phyloP scores from a whole-genome alignment of 2,329 filamentous ascomycete genomes.

The Alternaria longipes region DNA sequence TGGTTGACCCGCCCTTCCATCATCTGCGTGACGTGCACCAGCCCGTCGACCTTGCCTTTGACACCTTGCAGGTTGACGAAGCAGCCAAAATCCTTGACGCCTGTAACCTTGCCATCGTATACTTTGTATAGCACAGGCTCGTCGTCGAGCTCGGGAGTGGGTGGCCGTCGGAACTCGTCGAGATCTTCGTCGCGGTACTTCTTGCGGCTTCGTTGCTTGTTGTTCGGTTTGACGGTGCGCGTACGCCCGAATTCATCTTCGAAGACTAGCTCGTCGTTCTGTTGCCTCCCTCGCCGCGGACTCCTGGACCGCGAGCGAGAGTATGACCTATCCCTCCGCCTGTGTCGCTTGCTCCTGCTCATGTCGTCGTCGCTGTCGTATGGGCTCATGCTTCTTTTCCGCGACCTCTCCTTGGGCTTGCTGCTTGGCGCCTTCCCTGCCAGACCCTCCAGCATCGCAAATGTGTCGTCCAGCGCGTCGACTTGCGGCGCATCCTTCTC shows the following conservation, averaged over 20 bases:
- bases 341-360: slow-evolving; percentile 55
- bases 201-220: slow-evolving; percentile 52
- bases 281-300: slow-evolving; percentile 56
- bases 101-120: slow-evolving; percentile 89
- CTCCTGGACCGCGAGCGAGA: slow-evolving; percentile 62
- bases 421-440: slow-evolving; percentile 60
- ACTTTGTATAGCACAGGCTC: slow-evolving; percentile 83
- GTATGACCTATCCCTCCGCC: slow-evolving; percentile 59
- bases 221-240: slow-evolving; percentile 52
- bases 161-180: slow-evolving; percentile 71
- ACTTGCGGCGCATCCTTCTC: slow-evolving; percentile 54
- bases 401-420: slow-evolving; percentile 58
- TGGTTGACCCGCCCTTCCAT: slow-evolving; percentile 88
- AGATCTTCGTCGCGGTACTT: slow-evolving; percentile 55
- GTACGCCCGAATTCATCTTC: slow-evolving; percentile 68
- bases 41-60: slow-evolving; percentile 85
- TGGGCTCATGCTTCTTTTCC: slow-evolving; percentile 69
- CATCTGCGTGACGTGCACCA: slow-evolving; percentile 93
- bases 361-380: slow-evolving; percentile 56
- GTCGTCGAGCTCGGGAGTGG: slow-evolving; percentile 81
- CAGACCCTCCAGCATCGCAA: slow-evolving; percentile 87
- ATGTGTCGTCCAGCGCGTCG: slow-evolving; percentile 88
- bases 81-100: slow-evolving; percentile 92
- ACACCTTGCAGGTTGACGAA: slow-evolving; percentile 94
- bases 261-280: slow-evolving; percentile 62